Evolutionary conservation across 2,329 filamentous ascomycete species (phyloP).

Genomic region (Sporothrix brunneoviolacea): DNA sequence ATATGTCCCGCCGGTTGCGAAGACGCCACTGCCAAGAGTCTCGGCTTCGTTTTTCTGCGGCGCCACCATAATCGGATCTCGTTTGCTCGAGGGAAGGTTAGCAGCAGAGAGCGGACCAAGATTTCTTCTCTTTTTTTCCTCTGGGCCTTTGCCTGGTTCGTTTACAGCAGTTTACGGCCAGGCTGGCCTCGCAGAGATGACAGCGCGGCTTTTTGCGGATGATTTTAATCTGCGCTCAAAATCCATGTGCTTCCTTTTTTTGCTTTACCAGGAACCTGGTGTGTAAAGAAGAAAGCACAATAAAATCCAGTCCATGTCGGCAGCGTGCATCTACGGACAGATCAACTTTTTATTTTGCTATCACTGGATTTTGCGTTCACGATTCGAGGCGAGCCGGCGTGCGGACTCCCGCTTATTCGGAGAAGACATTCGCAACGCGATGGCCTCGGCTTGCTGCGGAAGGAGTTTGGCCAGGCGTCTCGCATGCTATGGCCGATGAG

Average conservation of each 20-base stretch:
- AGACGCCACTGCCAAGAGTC: constrained; percentile 39
- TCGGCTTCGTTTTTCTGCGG: too few relatives aligned
- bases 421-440: not conserved
- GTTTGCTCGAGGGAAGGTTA: too few relatives aligned
- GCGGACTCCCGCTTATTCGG: not conserved
- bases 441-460: not conserved
- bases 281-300: constrained; percentile 72
- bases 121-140: constrained; percentile 14
- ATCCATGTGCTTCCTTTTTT: constrained; percentile 6
- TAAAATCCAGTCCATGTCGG: constrained; percentile 93
- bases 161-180: not conserved
- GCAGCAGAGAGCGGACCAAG: not conserved
- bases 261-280: constrained; percentile 39
- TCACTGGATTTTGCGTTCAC: not conserved
- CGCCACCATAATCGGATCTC: too few relatives aligned
- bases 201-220: constrained; percentile 86
- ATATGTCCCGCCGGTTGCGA: constrained; percentile 35
- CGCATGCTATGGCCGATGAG: constrained; percentile 1
- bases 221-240: constrained; percentile 76
- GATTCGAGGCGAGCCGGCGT: not conserved
- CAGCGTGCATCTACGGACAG: constrained; percentile 77
- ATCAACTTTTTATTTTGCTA: constrained; percentile 29
- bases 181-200: constrained; percentile 39
- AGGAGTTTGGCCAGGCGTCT: not conserved
- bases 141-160: constrained; percentile 5